phyloP scores from a whole-genome alignment of 2,329 filamentous ascomycete species.

The Penicillium expansum region DNA sequence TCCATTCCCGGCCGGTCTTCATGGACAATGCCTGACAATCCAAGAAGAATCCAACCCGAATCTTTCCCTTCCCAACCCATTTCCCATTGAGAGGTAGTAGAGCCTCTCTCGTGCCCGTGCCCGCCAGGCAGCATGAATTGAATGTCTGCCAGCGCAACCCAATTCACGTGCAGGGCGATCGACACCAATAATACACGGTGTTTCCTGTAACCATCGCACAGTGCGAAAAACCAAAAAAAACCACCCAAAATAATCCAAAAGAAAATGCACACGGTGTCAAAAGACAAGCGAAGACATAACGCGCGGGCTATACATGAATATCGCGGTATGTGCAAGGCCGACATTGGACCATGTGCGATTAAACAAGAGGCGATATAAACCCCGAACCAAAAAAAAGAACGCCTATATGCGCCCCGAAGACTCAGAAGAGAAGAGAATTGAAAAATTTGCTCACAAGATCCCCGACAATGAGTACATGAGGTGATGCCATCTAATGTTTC shows the following conservation, averaged over 20 bases:
- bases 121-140: constrained; percentile 18
- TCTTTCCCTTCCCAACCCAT: constrained; percentile 3
- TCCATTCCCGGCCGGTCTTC: constrained; percentile 13
- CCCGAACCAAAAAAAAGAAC: background rate
- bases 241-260: background rate
- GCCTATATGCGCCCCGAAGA: background rate
- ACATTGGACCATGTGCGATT: constrained; percentile 5
- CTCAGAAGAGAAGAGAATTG: background rate
- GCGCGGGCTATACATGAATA: background rate
- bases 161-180: constrained; percentile 6
- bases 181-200: constrained; percentile 20
- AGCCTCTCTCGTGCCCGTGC: constrained; percentile 15
- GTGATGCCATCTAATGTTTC: background rate
- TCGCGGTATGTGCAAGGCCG: constrained; percentile 4
- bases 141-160: constrained; percentile 7
- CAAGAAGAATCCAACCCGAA: constrained; percentile 8
- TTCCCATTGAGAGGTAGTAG: constrained; percentile 5
- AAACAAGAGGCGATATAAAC: constrained; percentile 8
- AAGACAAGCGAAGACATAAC: background rate
- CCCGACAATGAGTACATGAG: background rate
- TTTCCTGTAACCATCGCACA: background rate
- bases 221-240: background rate
- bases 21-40: constrained; percentile 20
- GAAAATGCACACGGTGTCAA: background rate
- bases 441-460: background rate